Conservation (phyloP, 208 protist species). For the Trypanosoma scelopori region DNA sequence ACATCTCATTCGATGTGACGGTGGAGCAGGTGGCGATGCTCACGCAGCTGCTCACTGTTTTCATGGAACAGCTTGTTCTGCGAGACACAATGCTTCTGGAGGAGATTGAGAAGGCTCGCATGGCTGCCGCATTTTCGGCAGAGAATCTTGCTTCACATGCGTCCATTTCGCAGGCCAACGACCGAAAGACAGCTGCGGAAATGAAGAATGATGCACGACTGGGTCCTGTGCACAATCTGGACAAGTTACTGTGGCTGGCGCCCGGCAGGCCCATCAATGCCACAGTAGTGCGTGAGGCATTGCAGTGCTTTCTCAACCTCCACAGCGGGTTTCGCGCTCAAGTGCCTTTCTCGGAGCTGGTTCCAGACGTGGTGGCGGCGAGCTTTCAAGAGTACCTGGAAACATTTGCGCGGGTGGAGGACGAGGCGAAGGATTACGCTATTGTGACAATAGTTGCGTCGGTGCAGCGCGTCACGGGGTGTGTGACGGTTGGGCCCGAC, state of each 20-base stretch:
- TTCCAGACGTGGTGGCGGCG: slow-evolving; percentile 42
- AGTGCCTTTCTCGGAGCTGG: slow-evolving; percentile 35
- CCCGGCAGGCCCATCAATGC: not conserved
- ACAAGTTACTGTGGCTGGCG: not conserved
- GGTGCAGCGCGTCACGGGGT: slow-evolving; percentile 41
- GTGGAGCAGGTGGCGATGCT: slow-evolving; percentile 60
- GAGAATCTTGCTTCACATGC: slow-evolving; percentile 35
- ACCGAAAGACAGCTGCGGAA: not conserved
- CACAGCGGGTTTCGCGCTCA: not conserved
- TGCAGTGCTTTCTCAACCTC: slow-evolving; percentile 10
- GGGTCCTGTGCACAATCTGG: not conserved
- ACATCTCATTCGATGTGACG: slow-evolving; percentile 52
- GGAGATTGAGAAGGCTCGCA: slow-evolving; percentile 54
- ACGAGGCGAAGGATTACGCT: slow-evolving; percentile 80
- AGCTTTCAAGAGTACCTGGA: slow-evolving; percentile 72
- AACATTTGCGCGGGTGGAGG: slow-evolving; percentile 43
- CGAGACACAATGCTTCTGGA: slow-evolving; percentile 58
- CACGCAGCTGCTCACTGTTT: slow-evolving; percentile 34
- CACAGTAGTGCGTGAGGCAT: slow-evolving; percentile 6
- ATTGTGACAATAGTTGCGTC: slow-evolving; percentile 55
- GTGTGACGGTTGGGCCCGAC: slow-evolving; percentile 44
- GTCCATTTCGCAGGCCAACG: not conserved
- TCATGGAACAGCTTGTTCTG: slow-evolving; percentile 48
- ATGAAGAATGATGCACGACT: not conserved
- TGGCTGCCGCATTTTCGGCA: slow-evolving; percentile 53